Evolutionary conservation across 1,284 basidiomycete species (phyloP), one percentile per base, ranked within the genome.

Genomic region (Papiliotrema terrestris): DNA sequence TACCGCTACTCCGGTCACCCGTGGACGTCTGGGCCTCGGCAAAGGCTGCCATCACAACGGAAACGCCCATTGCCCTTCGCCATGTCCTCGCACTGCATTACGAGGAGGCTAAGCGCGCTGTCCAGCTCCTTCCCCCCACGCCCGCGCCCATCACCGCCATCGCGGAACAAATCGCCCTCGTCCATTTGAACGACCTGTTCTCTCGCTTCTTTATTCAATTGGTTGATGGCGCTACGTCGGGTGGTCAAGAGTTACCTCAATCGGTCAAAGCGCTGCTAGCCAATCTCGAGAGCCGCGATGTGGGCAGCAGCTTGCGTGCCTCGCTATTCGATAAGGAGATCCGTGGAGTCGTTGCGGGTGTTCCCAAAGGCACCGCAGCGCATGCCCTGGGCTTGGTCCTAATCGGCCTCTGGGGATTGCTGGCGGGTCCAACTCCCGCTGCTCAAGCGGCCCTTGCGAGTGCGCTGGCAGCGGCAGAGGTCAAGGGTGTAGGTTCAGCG

Each of bases 341-440:
- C 41, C 59, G 66, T 39, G 61, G 57, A 5, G 61, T 67, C 11
- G 57, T 77, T 5, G 58, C 59, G 29, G 66, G 65, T 20, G 61
- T 72, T 2, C 66, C 71, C 3, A 61, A 63, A 23, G 69, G 71
- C 43, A 69, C 69, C 15, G 57, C 69, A 0, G 62, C 69, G 4
- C 72, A 73, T 45, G 69, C 71, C 8, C 66, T 77, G 5, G 72
- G 70, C n/a, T 61, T 77, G 17, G 74, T 77, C 14, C 60, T 75
- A 11, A 72, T 76, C 29, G 75, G 73, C 32, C 62, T 77, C 11
- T 76, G 75, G 74, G 70, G 72, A 20, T 55, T 75, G 5, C 65
- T 77, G 54, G 59, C 66, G 14, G 67, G 69, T 38, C 70, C 72
- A 23, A 52, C 64, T 4, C 54, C 68, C 11, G 46, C 55, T 14